These are phyloP conservation scores for Didymella pomorum DNA, from an alignment of 2,329 filamentous ascomycete species.

Conservation along the genomic window DNA sequence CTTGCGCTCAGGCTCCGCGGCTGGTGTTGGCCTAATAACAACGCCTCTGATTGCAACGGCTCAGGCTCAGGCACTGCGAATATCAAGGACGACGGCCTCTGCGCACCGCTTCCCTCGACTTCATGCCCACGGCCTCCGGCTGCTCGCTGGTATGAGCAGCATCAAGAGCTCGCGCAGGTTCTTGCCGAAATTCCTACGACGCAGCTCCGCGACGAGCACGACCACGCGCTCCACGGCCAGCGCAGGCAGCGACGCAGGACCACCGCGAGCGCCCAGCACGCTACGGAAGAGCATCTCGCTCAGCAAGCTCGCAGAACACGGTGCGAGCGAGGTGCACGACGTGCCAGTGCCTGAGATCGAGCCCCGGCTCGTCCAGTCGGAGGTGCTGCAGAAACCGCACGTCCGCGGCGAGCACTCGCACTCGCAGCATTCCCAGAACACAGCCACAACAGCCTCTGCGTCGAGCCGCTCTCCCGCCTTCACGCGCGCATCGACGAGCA, in stretches of 20 bases:
- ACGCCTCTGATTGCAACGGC: neutral
- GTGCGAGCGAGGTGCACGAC: constrained; percentile 1
- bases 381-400: constrained; percentile 31
- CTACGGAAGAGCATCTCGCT: constrained; percentile 44
- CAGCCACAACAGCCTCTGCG: constrained; percentile 12
- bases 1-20: neutral
- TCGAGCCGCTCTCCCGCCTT: constrained; percentile 18
- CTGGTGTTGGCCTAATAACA: neutral
- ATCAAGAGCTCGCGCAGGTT: constrained; percentile 46
- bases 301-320: constrained; percentile 40
- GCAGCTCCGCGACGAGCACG: constrained; percentile 39
- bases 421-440: constrained; percentile 23
- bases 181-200: constrained; percentile 41
- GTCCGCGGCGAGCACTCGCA: constrained; percentile 26
- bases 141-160: constrained; percentile 44
- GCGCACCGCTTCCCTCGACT: constrained; percentile 7
- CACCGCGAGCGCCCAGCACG: constrained; percentile 22
- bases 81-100: constrained; percentile 1
- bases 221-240: constrained; percentile 37
- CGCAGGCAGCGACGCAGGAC: constrained; percentile 33
- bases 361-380: constrained; percentile 37
- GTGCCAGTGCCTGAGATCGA: constrained; percentile 14
- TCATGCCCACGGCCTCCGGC: constrained; percentile 32
- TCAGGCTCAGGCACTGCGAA: neutral
- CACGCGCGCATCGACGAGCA: constrained; percentile 15